Percentiles rank a stretch among this genome's conserved stretches.
phyloP scores from a whole-genome alignment of 1,284 basidiomycete genomes.

The Melampsora occidentalis region DNA sequence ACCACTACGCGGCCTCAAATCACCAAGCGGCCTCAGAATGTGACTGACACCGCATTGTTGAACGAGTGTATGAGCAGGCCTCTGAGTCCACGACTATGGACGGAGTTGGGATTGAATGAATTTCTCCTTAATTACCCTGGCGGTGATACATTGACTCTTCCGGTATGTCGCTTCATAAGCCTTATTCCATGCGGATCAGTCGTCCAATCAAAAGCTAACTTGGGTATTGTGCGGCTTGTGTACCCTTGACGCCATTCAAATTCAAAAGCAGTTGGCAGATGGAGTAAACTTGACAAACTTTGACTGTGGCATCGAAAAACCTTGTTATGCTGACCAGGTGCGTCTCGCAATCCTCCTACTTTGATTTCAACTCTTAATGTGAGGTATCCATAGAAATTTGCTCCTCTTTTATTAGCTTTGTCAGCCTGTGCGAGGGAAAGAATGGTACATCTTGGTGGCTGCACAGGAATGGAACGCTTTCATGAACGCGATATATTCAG shows the following conservation, averaged over 20 bases:
- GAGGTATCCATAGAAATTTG: neutral
- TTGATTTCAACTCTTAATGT: neutral
- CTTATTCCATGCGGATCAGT: neutral
- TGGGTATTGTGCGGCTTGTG: neutral
- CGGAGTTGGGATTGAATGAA: conserved; percentile 30
- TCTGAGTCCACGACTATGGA: conserved; percentile 35
- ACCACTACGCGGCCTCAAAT: no score
- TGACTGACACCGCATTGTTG: conserved; percentile 19
- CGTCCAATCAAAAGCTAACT: neutral
- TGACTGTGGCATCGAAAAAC: conserved; percentile 39
- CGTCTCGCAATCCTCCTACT: neutral
- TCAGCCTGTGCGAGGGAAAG: conserved; percentile 37
- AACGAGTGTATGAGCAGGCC: conserved; percentile 31
- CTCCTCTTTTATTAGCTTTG: conserved; percentile 23
- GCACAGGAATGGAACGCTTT: conserved; percentile 42
- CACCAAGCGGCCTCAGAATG: conserved; percentile 1
- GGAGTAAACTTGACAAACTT: conserved; percentile 34
- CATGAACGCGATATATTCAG: conserved; percentile 35
- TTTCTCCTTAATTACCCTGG: conserved; percentile 28
- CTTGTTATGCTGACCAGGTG: conserved; percentile 39
- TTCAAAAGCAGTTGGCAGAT: conserved; percentile 30
- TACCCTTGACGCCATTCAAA: neutral
- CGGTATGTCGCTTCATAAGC: conserved; percentile 1
- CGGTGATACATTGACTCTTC: conserved; percentile 20
- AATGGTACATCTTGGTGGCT: conserved; percentile 39